Percentiles rank a stretch among this genome's conserved stretches.
phyloP scores from a whole-genome alignment of 192 early-diverging fungal species.

The Mortierella hygrophila region DNA sequence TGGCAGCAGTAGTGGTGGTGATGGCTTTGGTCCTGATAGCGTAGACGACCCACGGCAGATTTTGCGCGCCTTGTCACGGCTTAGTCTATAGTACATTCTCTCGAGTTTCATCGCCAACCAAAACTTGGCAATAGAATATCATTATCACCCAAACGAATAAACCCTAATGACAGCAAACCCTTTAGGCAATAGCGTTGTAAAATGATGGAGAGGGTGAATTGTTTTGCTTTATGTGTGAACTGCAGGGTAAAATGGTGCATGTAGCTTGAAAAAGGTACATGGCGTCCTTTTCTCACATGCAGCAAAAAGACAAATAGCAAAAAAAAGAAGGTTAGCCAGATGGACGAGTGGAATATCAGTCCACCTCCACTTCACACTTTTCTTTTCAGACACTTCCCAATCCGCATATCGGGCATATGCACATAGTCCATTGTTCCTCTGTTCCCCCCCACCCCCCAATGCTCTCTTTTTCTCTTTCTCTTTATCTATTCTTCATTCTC shows the following conservation, averaged over 20 bases:
- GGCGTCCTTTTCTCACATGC: too few relatives aligned
- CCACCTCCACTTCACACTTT: neutral
- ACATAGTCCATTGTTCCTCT: neutral
- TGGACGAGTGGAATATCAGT: neutral
- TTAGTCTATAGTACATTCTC: constrained; percentile 18
- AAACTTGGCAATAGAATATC: neutral
- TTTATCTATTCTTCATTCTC: neutral
- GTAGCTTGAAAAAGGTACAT: too few relatives aligned
- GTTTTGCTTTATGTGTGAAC: too few relatives aligned
- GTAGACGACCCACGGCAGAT: constrained; percentile 48
- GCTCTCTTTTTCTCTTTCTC: neutral
- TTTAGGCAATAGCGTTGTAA: neutral
- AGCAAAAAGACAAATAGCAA: too few relatives aligned
- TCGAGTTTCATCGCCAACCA: neutral
- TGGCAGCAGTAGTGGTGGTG: neutral
- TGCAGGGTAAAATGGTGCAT: too few relatives aligned
- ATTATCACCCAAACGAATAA: neutral
- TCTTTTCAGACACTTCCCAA: too few relatives aligned
- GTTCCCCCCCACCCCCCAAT: neutral
- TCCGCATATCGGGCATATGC: neutral
- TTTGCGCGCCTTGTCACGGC: constrained; percentile 48
- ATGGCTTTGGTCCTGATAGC: constrained; percentile 10
- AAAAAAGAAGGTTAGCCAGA: neutral
- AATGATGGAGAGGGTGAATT: neutral
- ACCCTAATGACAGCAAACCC: neutral